A percentile compares a stretch with the other conserved stretches of the same genome.
Conservation (phyloP, 2,329 filamentous ascomycete species). For the Colletotrichum melonis region DNA sequence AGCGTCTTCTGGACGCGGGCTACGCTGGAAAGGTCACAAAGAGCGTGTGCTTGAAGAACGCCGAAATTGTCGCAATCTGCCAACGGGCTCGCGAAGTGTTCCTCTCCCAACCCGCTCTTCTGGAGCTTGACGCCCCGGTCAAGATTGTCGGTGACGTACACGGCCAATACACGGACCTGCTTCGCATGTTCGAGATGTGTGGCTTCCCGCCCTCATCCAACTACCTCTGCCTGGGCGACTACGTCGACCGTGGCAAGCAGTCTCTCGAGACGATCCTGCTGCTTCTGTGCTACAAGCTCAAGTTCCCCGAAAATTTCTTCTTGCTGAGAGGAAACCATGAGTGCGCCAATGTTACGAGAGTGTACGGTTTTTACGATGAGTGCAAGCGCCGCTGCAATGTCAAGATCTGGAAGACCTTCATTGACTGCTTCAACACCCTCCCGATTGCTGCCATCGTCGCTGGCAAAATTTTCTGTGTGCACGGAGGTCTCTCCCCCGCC, state of each 20-base stretch:
- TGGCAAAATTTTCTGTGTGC: conserved; percentile 97
- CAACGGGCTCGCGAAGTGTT: conserved; percentile 89
- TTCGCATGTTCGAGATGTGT: conserved; percentile 98
- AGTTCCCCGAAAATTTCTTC: conserved; percentile 98
- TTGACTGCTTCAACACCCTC: conserved; percentile 95
- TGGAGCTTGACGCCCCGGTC: conserved; percentile 93
- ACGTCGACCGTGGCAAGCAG: conserved; percentile 96
- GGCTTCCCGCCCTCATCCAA: conserved; percentile 93
- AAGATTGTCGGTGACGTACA: conserved; percentile 99
- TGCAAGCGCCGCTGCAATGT: conserved; percentile 97
- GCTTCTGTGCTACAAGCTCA: conserved; percentile 95
- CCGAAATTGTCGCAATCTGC: conserved; percentile 95
- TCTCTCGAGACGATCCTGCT: conserved; percentile 94
- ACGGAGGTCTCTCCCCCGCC: conserved; percentile 92
- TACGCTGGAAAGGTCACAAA: conserved; percentile 98
- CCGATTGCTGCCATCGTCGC: conserved; percentile 97
- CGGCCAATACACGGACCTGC: conserved; percentile 95
- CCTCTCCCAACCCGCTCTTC: conserved; percentile 87
- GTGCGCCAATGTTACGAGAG: conserved; percentile 93
- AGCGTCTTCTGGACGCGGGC: conserved; percentile 90
- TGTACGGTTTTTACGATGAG: conserved; percentile 98
- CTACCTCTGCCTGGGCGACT: conserved; percentile 94
- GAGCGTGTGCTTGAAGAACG: conserved; percentile 96
- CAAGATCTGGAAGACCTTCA: conserved; percentile 98
- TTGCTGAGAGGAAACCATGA: conserved; percentile 94